Conservation (phyloP, 768 basidiomycete species). For the Mrakia blollopis region DNA sequence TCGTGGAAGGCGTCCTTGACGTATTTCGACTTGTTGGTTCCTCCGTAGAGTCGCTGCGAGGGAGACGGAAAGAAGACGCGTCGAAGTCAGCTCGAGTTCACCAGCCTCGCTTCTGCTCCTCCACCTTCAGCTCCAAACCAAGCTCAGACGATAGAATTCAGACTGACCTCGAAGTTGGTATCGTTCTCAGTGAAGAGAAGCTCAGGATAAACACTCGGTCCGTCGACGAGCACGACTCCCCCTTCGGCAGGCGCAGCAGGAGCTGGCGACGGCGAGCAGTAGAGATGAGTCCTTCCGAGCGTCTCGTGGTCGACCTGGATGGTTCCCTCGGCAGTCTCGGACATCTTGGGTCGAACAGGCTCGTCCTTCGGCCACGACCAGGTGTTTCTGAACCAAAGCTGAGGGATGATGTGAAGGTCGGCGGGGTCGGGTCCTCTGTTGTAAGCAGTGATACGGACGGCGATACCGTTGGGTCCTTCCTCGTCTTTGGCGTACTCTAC, state of each 20-base stretch:
- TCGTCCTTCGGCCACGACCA: slow-evolving; percentile 79
- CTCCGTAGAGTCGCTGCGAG: slow-evolving; percentile 69
- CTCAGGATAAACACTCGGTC: slow-evolving; percentile 70
- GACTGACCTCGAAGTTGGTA: slow-evolving; percentile 68
- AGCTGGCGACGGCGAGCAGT: slow-evolving; percentile 86
- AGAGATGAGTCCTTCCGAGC: slow-evolving; percentile 72
- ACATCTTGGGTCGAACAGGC: slow-evolving; percentile 42
- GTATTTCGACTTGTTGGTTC: slow-evolving; percentile 71
- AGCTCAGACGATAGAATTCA: not conserved
- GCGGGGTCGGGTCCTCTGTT: slow-evolving; percentile 95
- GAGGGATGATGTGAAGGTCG: slow-evolving; percentile 87
- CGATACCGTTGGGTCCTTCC: slow-evolving; percentile 78
- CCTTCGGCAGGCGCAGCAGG: slow-evolving; percentile 69
- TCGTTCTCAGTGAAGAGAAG: slow-evolving; percentile 96
- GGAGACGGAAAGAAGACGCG: not conserved
- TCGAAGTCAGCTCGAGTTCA: not conserved
- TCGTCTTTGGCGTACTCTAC: slow-evolving; percentile 99
- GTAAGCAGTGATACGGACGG: slow-evolving; percentile 90
- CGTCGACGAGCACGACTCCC: slow-evolving; percentile 53
- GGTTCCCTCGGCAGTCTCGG: slow-evolving; percentile 45
- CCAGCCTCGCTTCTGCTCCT: not conserved
- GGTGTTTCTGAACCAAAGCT: slow-evolving; percentile 95
- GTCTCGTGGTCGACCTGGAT: slow-evolving; percentile 68
- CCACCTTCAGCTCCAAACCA: not conserved
- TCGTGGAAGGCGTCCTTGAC: slow-evolving; percentile 99